phyloP scores from a whole-genome alignment of 352 stramenopile genomes.

The Globisporangium acanthophoron region DNA sequence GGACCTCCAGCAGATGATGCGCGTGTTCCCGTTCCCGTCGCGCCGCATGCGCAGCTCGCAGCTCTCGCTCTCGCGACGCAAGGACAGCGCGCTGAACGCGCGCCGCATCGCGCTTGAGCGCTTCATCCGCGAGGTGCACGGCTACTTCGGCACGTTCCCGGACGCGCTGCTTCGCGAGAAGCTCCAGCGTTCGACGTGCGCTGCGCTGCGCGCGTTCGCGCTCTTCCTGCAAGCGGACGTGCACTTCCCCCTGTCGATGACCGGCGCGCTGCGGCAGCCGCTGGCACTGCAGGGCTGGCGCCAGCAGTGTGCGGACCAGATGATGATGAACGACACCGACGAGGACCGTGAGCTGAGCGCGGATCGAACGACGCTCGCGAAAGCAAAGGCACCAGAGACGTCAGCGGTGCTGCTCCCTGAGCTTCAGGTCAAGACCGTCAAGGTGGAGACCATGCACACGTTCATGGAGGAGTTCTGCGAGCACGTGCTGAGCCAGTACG shows the following conservation, averaged over 20 bases:
- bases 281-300: constrained; percentile 47
- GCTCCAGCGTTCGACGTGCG: constrained; percentile 30
- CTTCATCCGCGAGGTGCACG: constrained; percentile 38
- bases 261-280: constrained; percentile 30
- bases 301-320: constrained; percentile 42
- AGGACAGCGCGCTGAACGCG: constrained; percentile 23
- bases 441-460: constrained; percentile 64
- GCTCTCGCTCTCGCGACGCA: constrained; percentile 16
- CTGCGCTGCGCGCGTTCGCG: constrained; percentile 39
- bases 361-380: constrained; percentile 5
- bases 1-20: constrained; percentile 26
- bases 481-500: constrained; percentile 54
- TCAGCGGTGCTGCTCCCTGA: constrained; percentile 24
- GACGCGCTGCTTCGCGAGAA: constrained; percentile 28
- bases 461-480: constrained; percentile 82
- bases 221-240: constrained; percentile 39
- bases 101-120: constrained; percentile 31
- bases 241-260: constrained; percentile 33
- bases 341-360: not conserved
- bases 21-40: constrained; percentile 33
- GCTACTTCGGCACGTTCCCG: constrained; percentile 34
- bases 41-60: constrained; percentile 25
- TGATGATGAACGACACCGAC: constrained; percentile 17
- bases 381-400: constrained; percentile 3
- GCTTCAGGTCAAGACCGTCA: constrained; percentile 53